phyloP scores from a whole-genome alignment of 2,329 filamentous ascomycete species.

The Fusarium graminum region DNA sequence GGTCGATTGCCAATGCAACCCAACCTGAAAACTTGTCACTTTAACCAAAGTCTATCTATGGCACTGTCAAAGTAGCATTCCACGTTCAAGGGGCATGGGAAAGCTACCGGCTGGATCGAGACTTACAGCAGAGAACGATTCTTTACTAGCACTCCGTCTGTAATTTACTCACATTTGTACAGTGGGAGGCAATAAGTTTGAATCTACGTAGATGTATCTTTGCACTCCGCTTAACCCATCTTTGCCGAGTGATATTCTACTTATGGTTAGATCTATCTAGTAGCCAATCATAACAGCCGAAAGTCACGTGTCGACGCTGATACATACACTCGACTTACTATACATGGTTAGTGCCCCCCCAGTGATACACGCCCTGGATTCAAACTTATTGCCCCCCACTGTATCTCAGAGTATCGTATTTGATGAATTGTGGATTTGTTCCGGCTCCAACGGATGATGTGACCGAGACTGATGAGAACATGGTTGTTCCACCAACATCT shows the following conservation, averaged over 20 bases:
- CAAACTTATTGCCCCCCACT: too few species aligned
- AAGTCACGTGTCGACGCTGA: too few species aligned
- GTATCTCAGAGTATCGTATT: background rate
- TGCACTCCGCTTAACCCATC: too few species aligned
- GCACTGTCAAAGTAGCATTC: background rate
- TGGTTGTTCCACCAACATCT: background rate
- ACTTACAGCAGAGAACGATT: background rate
- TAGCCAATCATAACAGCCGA: too few species aligned
- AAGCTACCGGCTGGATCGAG: background rate
- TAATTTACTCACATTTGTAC: too few species aligned
- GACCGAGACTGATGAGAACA: background rate
- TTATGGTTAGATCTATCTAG: too few species aligned
- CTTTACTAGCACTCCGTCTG: background rate
- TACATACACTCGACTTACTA: too few species aligned
- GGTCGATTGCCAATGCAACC: slow-evolving; percentile 22
- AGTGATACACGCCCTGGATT: too few species aligned
- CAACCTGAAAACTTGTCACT: slow-evolving; percentile 2
- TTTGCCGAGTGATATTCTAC: too few species aligned
- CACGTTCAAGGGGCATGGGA: background rate
- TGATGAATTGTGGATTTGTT: background rate
- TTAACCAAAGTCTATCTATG: slow-evolving; percentile 21
- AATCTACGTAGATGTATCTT: too few species aligned
- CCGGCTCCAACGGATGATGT: background rate
- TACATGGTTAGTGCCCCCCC: too few species aligned
- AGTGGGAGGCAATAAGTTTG: too few species aligned